Base-by-base conservation (phyloP, 441 rosid genomes). In the Euphorbia corollata region DNA sequence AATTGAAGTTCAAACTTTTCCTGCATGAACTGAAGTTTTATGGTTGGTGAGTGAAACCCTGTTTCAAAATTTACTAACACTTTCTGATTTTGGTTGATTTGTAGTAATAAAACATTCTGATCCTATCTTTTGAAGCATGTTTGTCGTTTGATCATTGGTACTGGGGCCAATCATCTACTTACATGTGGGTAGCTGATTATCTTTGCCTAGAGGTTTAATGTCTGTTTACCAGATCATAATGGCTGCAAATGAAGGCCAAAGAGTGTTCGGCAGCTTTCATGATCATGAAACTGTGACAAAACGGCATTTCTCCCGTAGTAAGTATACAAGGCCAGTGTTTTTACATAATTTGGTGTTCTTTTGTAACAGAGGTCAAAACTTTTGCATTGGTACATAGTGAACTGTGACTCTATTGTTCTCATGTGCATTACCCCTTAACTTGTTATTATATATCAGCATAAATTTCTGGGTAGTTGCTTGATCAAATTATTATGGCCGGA, bases 61-160 rank as follows among this genome's bases (percentile, higher is more conserved):
- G n/a, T n/a, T n/a, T n/a, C n/a, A n/a, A n/a, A 7, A 38, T 45
- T 43, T 51, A 4, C 41, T 27, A 27, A 48, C 51, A 30, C 62
- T 59, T n/a, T n/a, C n/a, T n/a, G n/a, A 72, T 48, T 60, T 63
- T 36, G 6, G 64, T 55, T 68, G 59, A 64, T 64, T 64, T 48
- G 22, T 57, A 15, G 38, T 56, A 54, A 22, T 58, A 58, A 64
- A 58, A 20, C 24, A 30, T 36, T 24, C 51, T 12, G 43, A 22
- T 16, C n/a, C n/a, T 43, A 24, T 47, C 57, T 1, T 24, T n/a
- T 38, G 32, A 54, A 66, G 65, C 34, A 57, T n/a, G n/a, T n/a
- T n/a, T 30, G 23, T n/a, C n/a, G n/a, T n/a, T n/a, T n/a, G n/a
- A n/a, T n/a, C n/a, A n/a, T n/a, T n/a, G n/a, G n/a, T n/a, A n/a